Base-by-base conservation (phyloP, 2,329 filamentous ascomycete species). In the Aureobasidium namibiae region DNA sequence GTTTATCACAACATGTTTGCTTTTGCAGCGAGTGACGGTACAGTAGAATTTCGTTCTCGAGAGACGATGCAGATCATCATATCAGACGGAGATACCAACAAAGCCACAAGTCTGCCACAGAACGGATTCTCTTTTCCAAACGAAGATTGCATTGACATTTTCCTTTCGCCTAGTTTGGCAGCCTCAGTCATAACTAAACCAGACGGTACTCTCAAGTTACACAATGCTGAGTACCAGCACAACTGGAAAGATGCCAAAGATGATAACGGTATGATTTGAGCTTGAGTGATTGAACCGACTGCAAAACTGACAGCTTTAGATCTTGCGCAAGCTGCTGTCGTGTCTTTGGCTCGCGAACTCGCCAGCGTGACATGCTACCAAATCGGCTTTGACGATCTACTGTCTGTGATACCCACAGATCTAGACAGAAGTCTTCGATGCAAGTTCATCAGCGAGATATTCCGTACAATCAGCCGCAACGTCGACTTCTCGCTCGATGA, bases 401-500 rank as follows among this genome's bases (percentile, higher is more conserved):
- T 81, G 54, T 73, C 77, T 16, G 65, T 73, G 4, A 66, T 79
- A 29, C 72, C 73, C 1, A 59, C 46, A 1, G 62, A 71, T 38
- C 59, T 69, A 9, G 63, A 64, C 85, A 82, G 80, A 53, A 84
- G 88, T 63, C 76, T 83, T 56, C 79, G 77, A 41, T 85, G 89
- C 63, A 76, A 90, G 10, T 85, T 90, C 60, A 62, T 69, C 58
- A 66, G 87, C 83, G 80, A 59, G 83, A 88, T 91, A 13, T 84
- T 89, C 56, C 80, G 82, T 41, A 83, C 88, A 60, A 76, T 92
- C 54, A 87, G 86, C 63, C 79, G 89, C 31, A 84, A 86, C 52
- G 83, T 92, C 49, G 92, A 97, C 73, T 95, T 92, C 68, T 88
- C 90, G 0, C 82, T 89, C 50, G 89, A 95, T 61, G 76, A 83